Base-by-base conservation (phyloP, 345 rosid species). In the Camelina laxa region DNA sequence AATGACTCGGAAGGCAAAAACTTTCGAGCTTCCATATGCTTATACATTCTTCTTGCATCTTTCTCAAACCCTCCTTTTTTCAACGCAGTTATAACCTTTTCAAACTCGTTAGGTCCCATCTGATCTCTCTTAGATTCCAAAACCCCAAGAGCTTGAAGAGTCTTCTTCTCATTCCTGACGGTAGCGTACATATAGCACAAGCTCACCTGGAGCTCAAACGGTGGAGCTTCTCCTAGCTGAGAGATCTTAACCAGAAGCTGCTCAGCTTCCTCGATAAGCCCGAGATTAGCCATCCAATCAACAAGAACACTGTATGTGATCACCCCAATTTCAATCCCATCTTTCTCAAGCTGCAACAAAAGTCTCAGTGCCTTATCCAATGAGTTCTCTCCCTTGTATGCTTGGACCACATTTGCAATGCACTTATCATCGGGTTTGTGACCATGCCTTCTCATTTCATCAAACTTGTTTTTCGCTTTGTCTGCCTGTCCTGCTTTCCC, bases 211-310 rank as follows among this genome's bases (percentile, higher is more conserved):
- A 89, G 73, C 81, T 80, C 84, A 3, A 87, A 64, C 50, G 92
- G 84, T 74, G 94, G 92, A 54, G 82, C 87, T 78, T 92, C 94
- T 15, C 97, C 98, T 74, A 47, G 86, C 79, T 80, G 85, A n/a
- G 91, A 85, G 27, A 92, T 87, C 83, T 87, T 92, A 2, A 70
- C 83, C 81, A 89, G 54, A 27, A 87, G 79, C 75, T 89, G 87
- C 86, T 95, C 98, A 0, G 87, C 91, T 86, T 92, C 99, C 31
- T 92, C 96, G 39, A 89, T 67, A 75, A 92, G 77, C 79, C 78
- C 89, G 73, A 95, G 68, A 70, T 51, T 83, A 51, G 90, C 82
- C 75, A 92, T 63, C 96, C 97, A 92, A 75, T 89, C 94, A 35
- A 95, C 79, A 66, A 95, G 87, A 76, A 85, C 90, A 6, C 89